phyloP scores from a whole-genome alignment of 169 alveolate species.

The Plasmodium yoelii region DNA sequence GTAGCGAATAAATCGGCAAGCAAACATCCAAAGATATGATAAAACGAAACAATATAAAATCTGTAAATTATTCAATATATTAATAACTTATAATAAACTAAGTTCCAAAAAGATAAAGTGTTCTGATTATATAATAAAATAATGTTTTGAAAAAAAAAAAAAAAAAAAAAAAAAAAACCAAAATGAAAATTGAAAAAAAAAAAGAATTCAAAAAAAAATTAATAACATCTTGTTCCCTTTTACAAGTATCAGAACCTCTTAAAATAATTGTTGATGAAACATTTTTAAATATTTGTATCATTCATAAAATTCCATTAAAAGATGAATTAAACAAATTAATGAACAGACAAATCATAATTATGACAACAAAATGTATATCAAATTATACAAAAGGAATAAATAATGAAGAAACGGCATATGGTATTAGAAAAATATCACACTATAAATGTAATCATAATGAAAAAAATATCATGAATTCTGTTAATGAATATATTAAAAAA shows the following conservation, averaged over 20 bases:
- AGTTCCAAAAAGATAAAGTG: too few species aligned
- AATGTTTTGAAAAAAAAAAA: neutral
- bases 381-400: constrained; percentile 8
- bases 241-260: constrained; percentile 61
- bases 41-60: too few species aligned
- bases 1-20: too few species aligned
- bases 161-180: neutral
- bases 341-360: constrained; percentile 38
- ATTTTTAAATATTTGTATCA: constrained; percentile 45
- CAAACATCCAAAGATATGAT: too few species aligned
- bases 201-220: constrained; percentile 73
- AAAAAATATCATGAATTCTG: constrained; percentile 7
- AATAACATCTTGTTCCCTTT: constrained; percentile 11
- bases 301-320: constrained; percentile 48
- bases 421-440: constrained; percentile 41
- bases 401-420: constrained; percentile 64
- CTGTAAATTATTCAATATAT: too few species aligned
- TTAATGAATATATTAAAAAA: constrained; percentile 25
- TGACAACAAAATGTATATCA: constrained; percentile 72
- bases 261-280: constrained; percentile 69
- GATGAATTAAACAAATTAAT: constrained; percentile 52
- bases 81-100: too few species aligned
- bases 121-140: too few species aligned
- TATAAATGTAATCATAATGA: constrained; percentile 65
- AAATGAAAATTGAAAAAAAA: constrained; percentile 63